Conservation (phyloP, 164 flowering plant species). For the Dillenia turbinata region DNA sequence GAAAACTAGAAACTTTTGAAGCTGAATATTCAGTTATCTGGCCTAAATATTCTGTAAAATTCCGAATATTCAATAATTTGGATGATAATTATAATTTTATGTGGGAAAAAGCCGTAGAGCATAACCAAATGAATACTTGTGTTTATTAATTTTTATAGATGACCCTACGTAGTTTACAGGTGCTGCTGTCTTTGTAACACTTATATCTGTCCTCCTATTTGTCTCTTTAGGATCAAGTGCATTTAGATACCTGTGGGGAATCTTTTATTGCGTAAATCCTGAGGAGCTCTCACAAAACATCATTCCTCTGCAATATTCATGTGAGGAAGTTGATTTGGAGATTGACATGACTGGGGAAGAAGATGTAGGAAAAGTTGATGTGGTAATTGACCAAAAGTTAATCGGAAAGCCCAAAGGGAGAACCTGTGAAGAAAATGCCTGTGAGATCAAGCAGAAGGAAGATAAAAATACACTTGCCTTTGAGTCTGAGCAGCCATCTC, state of each 20-base stretch:
- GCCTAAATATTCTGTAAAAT: no score
- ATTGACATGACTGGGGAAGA: conserved; percentile 30
- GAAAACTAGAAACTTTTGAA: no score
- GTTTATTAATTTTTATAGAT: not conserved
- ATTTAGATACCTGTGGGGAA: conserved; percentile 23
- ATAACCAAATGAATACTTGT: not conserved
- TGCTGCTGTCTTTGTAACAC: not conserved
- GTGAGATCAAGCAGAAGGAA: not conserved
- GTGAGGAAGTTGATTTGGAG: conserved; percentile 23
- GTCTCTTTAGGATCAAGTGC: conserved; percentile 8
- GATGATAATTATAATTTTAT: not conserved
- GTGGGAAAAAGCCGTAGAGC: not conserved
- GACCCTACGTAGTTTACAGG: not conserved
- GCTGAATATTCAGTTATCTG: no score
- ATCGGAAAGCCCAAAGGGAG: not conserved
- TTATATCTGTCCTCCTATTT: no score
- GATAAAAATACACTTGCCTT: not conserved
- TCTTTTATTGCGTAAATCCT: conserved; percentile 15
- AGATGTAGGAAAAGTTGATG: conserved; percentile 19
- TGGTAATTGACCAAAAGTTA: not conserved
- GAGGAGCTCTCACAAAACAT: not conserved
- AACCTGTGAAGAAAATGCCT: not conserved
- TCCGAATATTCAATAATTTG: no score
- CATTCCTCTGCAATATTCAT: not conserved
- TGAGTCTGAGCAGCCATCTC: not conserved